A percentile compares a stretch with the other conserved stretches of the same genome.
phyloP scores from a whole-genome alignment of 78 protist genomes.

The Dictyostelium brefeldianum region DNA sequence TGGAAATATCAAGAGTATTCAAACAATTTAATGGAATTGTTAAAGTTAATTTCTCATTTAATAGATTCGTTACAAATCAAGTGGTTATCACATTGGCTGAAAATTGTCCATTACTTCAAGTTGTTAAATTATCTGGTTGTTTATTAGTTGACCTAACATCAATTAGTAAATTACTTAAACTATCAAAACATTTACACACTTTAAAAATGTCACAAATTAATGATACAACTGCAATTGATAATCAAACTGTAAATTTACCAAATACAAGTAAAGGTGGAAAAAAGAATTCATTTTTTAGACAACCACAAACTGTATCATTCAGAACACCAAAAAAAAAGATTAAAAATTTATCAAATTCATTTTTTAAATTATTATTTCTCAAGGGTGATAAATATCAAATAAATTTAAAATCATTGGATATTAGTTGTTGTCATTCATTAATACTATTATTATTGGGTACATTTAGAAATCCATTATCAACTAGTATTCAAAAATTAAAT shows the following conservation, averaged over 20 bases:
- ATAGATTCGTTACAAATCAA: background rate
- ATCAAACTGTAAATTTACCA: no score
- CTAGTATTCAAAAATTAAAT: background rate
- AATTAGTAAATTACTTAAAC: background rate
- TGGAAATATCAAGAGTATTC: background rate
- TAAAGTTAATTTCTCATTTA: background rate
- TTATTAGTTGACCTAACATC: background rate
- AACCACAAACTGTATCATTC: background rate
- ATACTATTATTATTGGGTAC: background rate
- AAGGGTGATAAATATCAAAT: background rate
- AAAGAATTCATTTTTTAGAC: no score
- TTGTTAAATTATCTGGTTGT: background rate
- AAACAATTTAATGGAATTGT: background rate
- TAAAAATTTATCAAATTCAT: background rate
- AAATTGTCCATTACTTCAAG: background rate
- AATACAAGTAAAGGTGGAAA: no score
- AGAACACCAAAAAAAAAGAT: background rate
- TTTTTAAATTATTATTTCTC: no score
- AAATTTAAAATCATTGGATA: background rate
- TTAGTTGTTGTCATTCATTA: conserved; percentile 16
- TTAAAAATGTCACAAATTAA: background rate
- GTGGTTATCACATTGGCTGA: background rate
- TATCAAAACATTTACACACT: background rate
- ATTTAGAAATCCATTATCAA: background rate
- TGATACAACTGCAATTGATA: background rate